Evolutionary conservation across 2,329 filamentous ascomycete species (phyloP).

Genomic region (Penicillium corylophilum): DNA sequence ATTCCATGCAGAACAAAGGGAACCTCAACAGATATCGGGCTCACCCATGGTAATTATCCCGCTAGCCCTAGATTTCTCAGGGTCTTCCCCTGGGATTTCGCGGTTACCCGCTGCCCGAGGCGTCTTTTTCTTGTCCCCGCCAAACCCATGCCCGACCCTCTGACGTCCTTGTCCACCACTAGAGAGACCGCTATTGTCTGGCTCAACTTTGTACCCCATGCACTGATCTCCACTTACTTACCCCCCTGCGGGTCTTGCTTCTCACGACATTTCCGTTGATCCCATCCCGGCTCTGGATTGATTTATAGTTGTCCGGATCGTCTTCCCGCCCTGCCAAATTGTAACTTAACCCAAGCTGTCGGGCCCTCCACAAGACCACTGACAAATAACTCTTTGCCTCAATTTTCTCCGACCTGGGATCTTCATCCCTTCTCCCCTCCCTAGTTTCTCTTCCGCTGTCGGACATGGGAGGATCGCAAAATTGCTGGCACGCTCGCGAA

Average conservation of each 20-base stretch:
- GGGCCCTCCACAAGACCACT: slow-evolving; percentile 23
- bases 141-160: slow-evolving; percentile 7
- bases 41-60: neutral
- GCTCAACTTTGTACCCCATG: slow-evolving; percentile 22
- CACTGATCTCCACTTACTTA: slow-evolving; percentile 15
- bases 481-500: neutral
- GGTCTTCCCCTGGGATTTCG: neutral
- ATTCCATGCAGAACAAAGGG: neutral
- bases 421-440: neutral
- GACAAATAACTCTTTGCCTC: neutral
- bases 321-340: slow-evolving; percentile 33
- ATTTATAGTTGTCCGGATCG: slow-evolving; percentile 30
- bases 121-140: slow-evolving; percentile 2
- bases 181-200: slow-evolving; percentile 12
- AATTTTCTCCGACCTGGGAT: neutral
- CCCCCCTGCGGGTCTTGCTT: slow-evolving; percentile 12
- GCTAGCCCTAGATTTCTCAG: neutral
- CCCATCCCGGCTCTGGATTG: slow-evolving; percentile 14
- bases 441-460: slow-evolving; percentile 6
- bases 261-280: slow-evolving; percentile 21
- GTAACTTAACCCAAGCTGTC: slow-evolving; percentile 40
- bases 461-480: slow-evolving; percentile 11
- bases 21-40: neutral
- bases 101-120: neutral
- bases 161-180: slow-evolving; percentile 10